Percentiles rank a stretch among this genome's conserved stretches.
Evolutionary conservation across 2,329 filamentous ascomycete species (phyloP).

Genomic region (Tolypocladium pustulatum): DNA sequence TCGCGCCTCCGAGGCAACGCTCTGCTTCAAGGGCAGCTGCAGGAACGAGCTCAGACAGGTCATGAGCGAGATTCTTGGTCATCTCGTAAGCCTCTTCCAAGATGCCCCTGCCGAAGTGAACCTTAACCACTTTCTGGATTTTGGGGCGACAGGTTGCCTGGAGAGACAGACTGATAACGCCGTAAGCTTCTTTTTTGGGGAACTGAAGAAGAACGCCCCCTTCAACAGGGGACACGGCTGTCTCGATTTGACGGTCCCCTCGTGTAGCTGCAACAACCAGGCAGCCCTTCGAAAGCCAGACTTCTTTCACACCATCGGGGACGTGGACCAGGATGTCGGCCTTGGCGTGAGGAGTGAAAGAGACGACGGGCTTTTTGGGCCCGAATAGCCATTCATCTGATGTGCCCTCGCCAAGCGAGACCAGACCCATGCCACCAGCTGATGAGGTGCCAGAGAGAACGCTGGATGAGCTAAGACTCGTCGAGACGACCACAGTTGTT

Average conservation of each 20-base stretch:
- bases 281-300: slow-evolving; percentile 46
- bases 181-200: slow-evolving; percentile 42
- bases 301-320: slow-evolving; percentile 35
- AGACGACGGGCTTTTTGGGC: slow-evolving; percentile 19
- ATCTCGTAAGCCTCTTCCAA: slow-evolving; percentile 33
- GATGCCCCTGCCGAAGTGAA: slow-evolving; percentile 46
- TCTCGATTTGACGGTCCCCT: slow-evolving; percentile 33
- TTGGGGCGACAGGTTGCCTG: slow-evolving; percentile 48
- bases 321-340: slow-evolving; percentile 46
- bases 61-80: slow-evolving; percentile 31
- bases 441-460: slow-evolving; percentile 3
- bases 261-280: slow-evolving; percentile 45
- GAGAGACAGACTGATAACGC: slow-evolving; percentile 46
- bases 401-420: slow-evolving; percentile 17
- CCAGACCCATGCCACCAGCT: slow-evolving; percentile 14
- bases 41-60: slow-evolving; percentile 27
- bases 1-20: slow-evolving; percentile 23
- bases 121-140: slow-evolving; percentile 48
- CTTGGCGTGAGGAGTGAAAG: slow-evolving; percentile 22
- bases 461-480: slow-evolving; percentile 5
- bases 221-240: slow-evolving; percentile 34
- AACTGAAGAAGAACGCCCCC: slow-evolving; percentile 44
- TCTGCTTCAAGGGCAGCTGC: slow-evolving; percentile 28
- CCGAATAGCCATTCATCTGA: slow-evolving; percentile 24
- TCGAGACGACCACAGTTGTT: slow-evolving; percentile 3